Evolutionary conservation across 139 green algal species (phyloP), one percentile per base, ranked within the genome.

Genomic region (Penium margaritaceum): DNA sequence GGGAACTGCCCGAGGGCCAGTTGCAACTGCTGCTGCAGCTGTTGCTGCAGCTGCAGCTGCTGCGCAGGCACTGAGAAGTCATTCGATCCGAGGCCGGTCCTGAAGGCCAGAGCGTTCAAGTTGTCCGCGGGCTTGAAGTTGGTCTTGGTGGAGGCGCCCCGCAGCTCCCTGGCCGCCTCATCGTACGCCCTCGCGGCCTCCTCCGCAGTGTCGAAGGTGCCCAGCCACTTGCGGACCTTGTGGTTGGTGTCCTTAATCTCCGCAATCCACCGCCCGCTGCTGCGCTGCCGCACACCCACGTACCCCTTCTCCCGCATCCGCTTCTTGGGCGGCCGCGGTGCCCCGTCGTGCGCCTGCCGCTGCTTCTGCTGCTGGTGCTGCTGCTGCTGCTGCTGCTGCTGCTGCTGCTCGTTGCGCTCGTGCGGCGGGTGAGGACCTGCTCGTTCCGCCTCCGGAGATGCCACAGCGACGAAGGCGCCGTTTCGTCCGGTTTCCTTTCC

Each of bases 241-340:
- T 70, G 68, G 37, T 63, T 76, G 14, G 68, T 76, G 60, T 76
- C 68, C 35, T 76, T 76, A 17, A 76, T 76, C 60, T 76, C 68
- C 29, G 68, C 38, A 70, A 76, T 76, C 68, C 68, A 76, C 21
- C 68, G 51, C 24, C 68, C 68, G 32, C 51, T 70, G 32, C 29
- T 30, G 2, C 68, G 61, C 60, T 76, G 68, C n/a, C 68, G 27
- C 9, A 76, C 68, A 29, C 68, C 68, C 17, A 60, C 24, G n/a
- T 60, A 60, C 51, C 51, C 51, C 12, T 24, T 24, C 24, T 27
- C 30, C 51, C 30, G 29, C 51, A 1, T 24, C 51, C 30, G 29
- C 29, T 60, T 24, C 29, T 60, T 24, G 24, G 29, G 29, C 24
- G 17, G 51, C 21, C 30, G 51, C 15, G 51, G 51, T 24, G 51